phyloP scores from a whole-genome alignment of 148 eudicot genomes.

The Vaccinium darrowii region DNA sequence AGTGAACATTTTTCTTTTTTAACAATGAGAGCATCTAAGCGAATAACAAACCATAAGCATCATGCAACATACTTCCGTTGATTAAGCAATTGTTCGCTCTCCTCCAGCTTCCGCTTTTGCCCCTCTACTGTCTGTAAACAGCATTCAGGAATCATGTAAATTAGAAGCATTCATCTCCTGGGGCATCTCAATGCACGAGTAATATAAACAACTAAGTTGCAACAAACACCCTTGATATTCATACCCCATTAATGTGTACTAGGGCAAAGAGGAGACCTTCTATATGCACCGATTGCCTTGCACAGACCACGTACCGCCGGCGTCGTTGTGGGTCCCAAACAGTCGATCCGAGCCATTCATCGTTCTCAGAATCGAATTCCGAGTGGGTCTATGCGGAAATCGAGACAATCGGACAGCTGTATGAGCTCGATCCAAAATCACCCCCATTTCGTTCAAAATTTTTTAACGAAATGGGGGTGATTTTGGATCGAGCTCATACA shows the following conservation, averaged over 20 bases:
- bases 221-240: no score
- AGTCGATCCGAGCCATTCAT: no score
- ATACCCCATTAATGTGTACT: not conserved
- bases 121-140: slow-evolving; percentile 75
- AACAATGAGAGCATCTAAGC: not conserved
- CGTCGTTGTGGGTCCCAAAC: no score
- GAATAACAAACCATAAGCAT: not conserved
- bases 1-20: not conserved
- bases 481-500: no score
- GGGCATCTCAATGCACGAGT: not conserved
- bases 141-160: slow-evolving; percentile 11
- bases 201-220: not conserved
- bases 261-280: not conserved
- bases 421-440: no score
- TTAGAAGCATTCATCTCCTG: not conserved
- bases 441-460: no score
- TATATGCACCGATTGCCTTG: no score
- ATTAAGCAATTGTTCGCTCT: slow-evolving; percentile 59
- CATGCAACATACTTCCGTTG: slow-evolving; percentile 60
- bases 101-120: slow-evolving; percentile 72
- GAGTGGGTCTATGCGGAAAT: no score
- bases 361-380: no score
- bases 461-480: no score
- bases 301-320: no score
- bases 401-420: no score